Base-by-base conservation (phyloP, 805 yeast genomes). In the Yamadazyma laniorum region DNA sequence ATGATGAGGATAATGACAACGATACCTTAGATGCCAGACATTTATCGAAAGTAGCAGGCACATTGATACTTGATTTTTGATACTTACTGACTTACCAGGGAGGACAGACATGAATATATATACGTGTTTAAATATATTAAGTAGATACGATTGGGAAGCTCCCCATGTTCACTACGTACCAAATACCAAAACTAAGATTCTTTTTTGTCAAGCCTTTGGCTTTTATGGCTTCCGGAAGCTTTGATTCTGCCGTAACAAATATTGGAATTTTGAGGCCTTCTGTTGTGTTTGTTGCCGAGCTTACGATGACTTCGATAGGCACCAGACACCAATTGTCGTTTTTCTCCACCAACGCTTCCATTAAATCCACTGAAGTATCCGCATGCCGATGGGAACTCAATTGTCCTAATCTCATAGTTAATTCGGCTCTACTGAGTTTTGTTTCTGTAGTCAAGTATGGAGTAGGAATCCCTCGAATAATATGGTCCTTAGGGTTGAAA, bases 21-120 rank as follows among this genome's bases (percentile, higher is more conserved):
- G 23, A 21, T 21, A 64, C 65, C 8, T 51, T 80, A 34, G 83
- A 79, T 50, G 65, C 78, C 3, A 65, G 76, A 29, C 81, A 80
- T 56, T 51, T 80, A 34, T 70, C 73, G 15, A 74, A 72, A 16
- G 61, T 79, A 15, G 75, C 82, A 3, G 85, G 85, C 1, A 56
- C 79, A 25, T 58, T 80, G 25, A 67, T 77, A 14, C 48, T 80
- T 45, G 85, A 79, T 49, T 80, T 80, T 49, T 79, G 47, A 25
- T 11, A 5, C 25, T 18, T 13, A 31, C 5, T 18, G 12, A n/a
- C 15, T n/a, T n/a, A n/a, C n/a, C n/a, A n/a, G n/a, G n/a, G n/a
- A n/a, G n/a, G n/a, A n/a, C n/a, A n/a, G n/a, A n/a, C n/a, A n/a
- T n/a, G n/a, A n/a, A n/a, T n/a, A 21, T 21, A 21, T 21, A 21